These are phyloP conservation scores for Carex sylvatica DNA, from an alignment of 202 grass and related monocot genomes.

Conservation along the genomic window DNA sequence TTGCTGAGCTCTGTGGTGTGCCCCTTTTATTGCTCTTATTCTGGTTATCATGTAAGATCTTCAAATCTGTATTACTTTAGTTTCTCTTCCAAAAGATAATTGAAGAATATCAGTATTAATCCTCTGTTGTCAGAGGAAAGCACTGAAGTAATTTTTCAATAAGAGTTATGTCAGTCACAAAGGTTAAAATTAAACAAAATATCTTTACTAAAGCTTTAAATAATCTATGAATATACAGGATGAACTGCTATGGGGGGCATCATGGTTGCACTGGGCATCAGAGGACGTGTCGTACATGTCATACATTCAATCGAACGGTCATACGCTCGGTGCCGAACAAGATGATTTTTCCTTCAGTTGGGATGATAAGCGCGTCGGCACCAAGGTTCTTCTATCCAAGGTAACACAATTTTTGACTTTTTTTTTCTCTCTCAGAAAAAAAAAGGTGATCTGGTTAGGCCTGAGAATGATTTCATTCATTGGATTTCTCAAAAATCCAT, in stretches of 20 bases:
- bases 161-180: background rate
- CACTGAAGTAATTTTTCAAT: background rate
- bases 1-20: conserved; percentile 60
- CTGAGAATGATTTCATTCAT: background rate
- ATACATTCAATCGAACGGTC: conserved; percentile 55
- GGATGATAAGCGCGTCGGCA: conserved; percentile 70
- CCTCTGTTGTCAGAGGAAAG: background rate
- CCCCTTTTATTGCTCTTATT: conserved; percentile 81
- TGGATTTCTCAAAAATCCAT: background rate
- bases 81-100: background rate
- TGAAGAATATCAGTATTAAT: background rate
- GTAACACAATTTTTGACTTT: conserved; percentile 6
- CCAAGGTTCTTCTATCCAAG: conserved; percentile 75
- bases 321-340: conserved; percentile 45
- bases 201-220: background rate
- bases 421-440: background rate
- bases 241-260: conserved; percentile 45
- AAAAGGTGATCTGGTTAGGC: background rate
- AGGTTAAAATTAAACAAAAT: background rate
- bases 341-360: conserved; percentile 76
- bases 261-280: conserved; percentile 51
- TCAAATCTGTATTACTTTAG: background rate
- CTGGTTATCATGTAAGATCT: conserved; percentile 57
- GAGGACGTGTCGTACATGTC: conserved; percentile 45
- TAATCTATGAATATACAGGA: conserved; percentile 33